A percentile compares a stretch with the other conserved stretches of the same genome.
phyloP scores from a whole-genome alignment of 129 eudicot species.

The Tagetes patula region DNA sequence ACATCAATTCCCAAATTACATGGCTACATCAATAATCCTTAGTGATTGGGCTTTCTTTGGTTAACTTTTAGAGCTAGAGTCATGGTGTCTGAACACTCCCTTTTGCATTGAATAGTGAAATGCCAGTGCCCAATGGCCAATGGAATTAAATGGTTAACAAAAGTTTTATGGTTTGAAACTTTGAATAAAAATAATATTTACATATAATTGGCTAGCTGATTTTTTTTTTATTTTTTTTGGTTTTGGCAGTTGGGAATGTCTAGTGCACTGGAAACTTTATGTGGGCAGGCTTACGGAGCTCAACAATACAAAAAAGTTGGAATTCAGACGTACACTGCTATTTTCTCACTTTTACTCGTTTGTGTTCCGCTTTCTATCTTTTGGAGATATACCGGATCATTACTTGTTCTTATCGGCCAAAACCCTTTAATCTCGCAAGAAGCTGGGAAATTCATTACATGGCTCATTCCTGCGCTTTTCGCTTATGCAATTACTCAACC shows the following conservation, averaged over 20 bases:
- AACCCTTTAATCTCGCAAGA: conserved; percentile 60
- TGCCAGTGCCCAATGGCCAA: not conserved
- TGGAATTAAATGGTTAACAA: not conserved
- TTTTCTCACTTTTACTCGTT: conserved; percentile 50
- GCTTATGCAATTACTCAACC: conserved; percentile 64
- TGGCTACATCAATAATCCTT: too few species aligned
- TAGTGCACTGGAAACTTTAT: conserved; percentile 69
- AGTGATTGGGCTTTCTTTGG: not conserved
- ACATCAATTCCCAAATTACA: too few species aligned
- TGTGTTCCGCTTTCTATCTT: conserved; percentile 64
- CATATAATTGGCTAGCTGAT: not conserved
- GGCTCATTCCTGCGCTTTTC: conserved; percentile 66
- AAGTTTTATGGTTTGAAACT: not conserved
- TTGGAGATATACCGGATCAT: conserved; percentile 50
- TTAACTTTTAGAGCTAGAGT: not conserved
- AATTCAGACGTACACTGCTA: conserved; percentile 65
- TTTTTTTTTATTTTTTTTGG: not conserved
- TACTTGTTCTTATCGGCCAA: conserved; percentile 62
- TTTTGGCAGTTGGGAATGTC: conserved; percentile 67
- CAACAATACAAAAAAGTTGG: conserved; percentile 70
- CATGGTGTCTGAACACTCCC: not conserved
- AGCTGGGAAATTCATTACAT: conserved; percentile 55
- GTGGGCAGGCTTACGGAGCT: conserved; percentile 88
- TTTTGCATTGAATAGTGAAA: not conserved
- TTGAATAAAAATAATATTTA: not conserved